Evolutionary conservation across 805 yeast species (phyloP), one percentile per base, ranked within the genome.

Genomic region (Limtongia smithiae): DNA sequence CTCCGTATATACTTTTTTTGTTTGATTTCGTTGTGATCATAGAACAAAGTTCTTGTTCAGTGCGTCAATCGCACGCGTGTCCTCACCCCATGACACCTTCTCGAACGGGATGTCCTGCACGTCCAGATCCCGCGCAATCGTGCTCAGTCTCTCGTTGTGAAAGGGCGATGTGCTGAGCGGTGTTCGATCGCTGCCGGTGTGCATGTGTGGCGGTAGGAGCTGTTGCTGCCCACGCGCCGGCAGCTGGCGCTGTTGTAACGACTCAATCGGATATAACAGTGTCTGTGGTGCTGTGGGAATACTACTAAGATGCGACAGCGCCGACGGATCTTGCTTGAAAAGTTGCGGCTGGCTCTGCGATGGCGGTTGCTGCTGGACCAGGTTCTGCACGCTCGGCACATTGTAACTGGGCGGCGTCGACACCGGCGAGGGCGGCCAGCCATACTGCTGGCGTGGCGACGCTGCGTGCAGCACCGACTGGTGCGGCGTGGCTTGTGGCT

Each of bases 351-450:
- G 37, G 37, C 15, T 32, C 20, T 39, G 18, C 14, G 12, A 8
- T n/a, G 45, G 37, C 15, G 28, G 44, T 20, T 43, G 46, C 31
- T 44, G 44, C 39, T 38, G 52, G 11, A 41, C 25, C 15, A 34
- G 44, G 5, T 36, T 17, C 18, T 44, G 11, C 14, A 39, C 27
- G 8, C 52, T 45, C 14, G 37, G 53, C 14, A 46, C 37, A 20
- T 20, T 21, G 48, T 37, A 46, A 46, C 46, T 12, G 17, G 59
- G 51, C 6, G 59, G 55, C 4, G 79, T 67, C 7, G 80, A 83
- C 9, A 70, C 65, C 14, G 82, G 83, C 48, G 77, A 65, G 12
- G 78, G 78, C 0, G 80, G 78, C 34, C 75, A 65, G 18, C 40
- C 50, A 27, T 50, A 46, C 27, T 22, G 45, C 21, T 37, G 50